phyloP scores from a whole-genome alignment of 169 alveolate species.

The Plasmodium coatneyi region DNA sequence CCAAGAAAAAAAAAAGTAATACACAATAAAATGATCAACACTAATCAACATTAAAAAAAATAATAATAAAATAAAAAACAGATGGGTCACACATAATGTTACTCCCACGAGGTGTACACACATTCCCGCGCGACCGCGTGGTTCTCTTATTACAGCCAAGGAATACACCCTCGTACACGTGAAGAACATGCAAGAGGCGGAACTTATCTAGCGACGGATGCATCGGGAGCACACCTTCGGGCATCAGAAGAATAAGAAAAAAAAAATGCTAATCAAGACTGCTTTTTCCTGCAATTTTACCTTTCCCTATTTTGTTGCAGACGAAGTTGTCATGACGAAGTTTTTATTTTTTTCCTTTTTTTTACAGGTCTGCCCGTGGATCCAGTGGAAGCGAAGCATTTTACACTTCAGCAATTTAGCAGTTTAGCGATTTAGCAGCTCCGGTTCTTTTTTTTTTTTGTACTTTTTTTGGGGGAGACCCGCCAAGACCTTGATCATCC shows the following conservation, averaged over 20 bases:
- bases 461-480: not conserved
- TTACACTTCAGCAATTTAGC: not conserved
- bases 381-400: not conserved
- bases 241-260: not conserved
- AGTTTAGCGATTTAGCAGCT: not conserved
- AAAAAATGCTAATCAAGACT: not conserved
- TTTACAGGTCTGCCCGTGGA: not conserved
- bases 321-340: not conserved
- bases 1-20: slow-evolving; percentile 5
- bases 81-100: too few relatives aligned
- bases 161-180: not conserved
- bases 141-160: not conserved
- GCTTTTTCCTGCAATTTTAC: not conserved
- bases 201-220: not conserved
- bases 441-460: not conserved
- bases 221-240: not conserved
- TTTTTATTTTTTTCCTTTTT: not conserved
- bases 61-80: not conserved
- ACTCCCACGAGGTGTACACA: not conserved
- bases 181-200: not conserved
- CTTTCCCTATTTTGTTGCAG: not conserved
- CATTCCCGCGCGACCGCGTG: not conserved
- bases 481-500: not conserved
- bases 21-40: too few relatives aligned
- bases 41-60: too few relatives aligned